Percentiles rank a stretch among this genome's conserved stretches.
phyloP scores from a whole-genome alignment of 345 rosid species.

The Viola odorata region DNA sequence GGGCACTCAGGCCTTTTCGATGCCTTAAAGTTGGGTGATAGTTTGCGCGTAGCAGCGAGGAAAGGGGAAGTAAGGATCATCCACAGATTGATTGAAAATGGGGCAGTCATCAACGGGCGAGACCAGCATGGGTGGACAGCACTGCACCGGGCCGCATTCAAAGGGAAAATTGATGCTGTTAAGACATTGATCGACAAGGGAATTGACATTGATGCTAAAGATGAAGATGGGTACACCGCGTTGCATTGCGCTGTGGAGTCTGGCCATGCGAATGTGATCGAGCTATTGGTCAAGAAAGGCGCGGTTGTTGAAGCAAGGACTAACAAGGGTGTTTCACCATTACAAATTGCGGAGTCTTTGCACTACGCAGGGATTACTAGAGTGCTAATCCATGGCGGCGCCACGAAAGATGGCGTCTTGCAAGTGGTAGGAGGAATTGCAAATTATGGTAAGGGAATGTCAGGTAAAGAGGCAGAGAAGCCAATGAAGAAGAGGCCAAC shows the following conservation, averaged over 20 bases:
- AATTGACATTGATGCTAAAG: constrained; percentile 43
- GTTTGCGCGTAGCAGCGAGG: constrained; percentile 40
- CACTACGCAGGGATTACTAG: constrained; percentile 51
- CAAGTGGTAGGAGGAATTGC: neutral
- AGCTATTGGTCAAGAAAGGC: constrained; percentile 50
- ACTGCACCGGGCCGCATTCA: constrained; percentile 54
- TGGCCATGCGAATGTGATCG: constrained; percentile 45
- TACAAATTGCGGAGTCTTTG: constrained; percentile 52
- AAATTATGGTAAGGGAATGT: constrained; percentile 10
- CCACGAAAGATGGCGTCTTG: constrained; percentile 24
- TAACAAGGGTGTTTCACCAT: constrained; percentile 34
- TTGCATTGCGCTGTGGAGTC: constrained; percentile 58
- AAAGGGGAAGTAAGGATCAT: constrained; percentile 45
- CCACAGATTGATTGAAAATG: constrained; percentile 36
- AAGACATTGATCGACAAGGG: constrained; percentile 44
- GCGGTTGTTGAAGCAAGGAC: constrained; percentile 52
- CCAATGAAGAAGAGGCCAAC: constrained; percentile 21
- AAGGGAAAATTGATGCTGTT: constrained; percentile 39
- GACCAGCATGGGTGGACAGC: constrained; percentile 72
- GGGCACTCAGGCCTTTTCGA: constrained; percentile 47
- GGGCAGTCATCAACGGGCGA: constrained; percentile 43
- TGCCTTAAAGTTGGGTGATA: constrained; percentile 45
- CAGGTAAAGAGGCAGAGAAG: constrained; percentile 14
- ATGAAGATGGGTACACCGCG: constrained; percentile 64
- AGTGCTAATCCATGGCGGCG: constrained; percentile 43